Conservation (phyloP, 2,329 filamentous ascomycete genomes). For the Hymenoscyphus scutula region DNA sequence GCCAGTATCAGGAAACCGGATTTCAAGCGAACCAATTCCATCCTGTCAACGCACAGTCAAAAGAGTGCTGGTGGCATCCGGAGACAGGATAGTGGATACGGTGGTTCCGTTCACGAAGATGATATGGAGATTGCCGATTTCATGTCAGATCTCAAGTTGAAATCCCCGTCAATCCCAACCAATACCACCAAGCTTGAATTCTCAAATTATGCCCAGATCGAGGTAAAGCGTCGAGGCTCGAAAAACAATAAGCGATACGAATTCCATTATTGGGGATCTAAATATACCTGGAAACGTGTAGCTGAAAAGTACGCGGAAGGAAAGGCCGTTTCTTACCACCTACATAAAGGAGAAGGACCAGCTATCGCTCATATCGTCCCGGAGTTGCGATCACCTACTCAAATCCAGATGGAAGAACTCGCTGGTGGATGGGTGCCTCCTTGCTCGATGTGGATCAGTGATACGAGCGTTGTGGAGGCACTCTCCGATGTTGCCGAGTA, state of each 20-base stretch:
- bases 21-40: slow-evolving; percentile 38
- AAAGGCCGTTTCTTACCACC: slow-evolving; percentile 72
- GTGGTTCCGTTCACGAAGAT: slow-evolving; percentile 46
- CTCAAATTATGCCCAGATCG: slow-evolving; percentile 93
- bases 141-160: slow-evolving; percentile 34
- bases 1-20: slow-evolving; percentile 47
- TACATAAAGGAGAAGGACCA: slow-evolving; percentile 63
- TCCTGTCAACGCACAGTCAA: slow-evolving; percentile 18
- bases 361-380: slow-evolving; percentile 84
- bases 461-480: slow-evolving; percentile 62
- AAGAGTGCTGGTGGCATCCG: slow-evolving; percentile 19
- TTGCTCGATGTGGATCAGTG: slow-evolving; percentile 86
- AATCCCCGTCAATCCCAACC: slow-evolving; percentile 48
- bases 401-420: slow-evolving; percentile 67
- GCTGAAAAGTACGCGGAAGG: slow-evolving; percentile 63
- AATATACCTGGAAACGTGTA: slow-evolving; percentile 80
- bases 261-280: slow-evolving; percentile 89
- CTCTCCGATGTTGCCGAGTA: slow-evolving; percentile 85
- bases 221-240: slow-evolving; percentile 68
- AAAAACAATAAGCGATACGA: slow-evolving; percentile 75
- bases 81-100: slow-evolving; percentile 54
- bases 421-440: slow-evolving; percentile 89
- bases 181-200: slow-evolving; percentile 90
- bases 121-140: slow-evolving; percentile 26
- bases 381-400: slow-evolving; percentile 68